These are phyloP conservation scores for Xanthoceras sorbifolium DNA, from an alignment of 345 rosid species.

Conservation along the genomic window DNA sequence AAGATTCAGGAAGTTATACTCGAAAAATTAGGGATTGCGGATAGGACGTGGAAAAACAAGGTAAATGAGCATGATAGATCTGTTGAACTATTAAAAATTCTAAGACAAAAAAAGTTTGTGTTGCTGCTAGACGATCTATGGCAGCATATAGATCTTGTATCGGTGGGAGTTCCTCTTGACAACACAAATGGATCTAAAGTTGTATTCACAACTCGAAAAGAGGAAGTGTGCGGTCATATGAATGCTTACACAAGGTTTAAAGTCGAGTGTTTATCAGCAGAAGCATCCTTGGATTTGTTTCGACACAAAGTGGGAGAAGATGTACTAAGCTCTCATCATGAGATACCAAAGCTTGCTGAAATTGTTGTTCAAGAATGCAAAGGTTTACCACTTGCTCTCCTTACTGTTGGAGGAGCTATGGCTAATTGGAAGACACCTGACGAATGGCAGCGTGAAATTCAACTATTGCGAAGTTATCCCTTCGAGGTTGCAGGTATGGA, in stretches of 20 bases:
- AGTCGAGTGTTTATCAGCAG: slow-evolving; percentile 14
- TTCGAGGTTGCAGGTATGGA: neutral
- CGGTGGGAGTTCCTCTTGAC: slow-evolving; percentile 26
- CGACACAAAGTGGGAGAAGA: slow-evolving; percentile 17
- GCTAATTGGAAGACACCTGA: neutral
- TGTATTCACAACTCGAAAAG: slow-evolving; percentile 28
- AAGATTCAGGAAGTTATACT: neutral
- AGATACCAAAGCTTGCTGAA: slow-evolving; percentile 17
- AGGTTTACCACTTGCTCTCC: slow-evolving; percentile 28
- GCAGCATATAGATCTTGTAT: neutral
- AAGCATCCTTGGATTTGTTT: slow-evolving; percentile 27
- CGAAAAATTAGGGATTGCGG: neutral
- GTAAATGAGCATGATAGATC: neutral
- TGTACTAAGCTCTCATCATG: slow-evolving; percentile 5
- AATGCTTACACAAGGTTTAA: slow-evolving; percentile 17
- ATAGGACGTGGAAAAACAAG: neutral
- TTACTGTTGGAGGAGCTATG: slow-evolving; percentile 28
- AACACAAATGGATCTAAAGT: slow-evolving; percentile 14
- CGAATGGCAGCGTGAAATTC: slow-evolving; percentile 10
- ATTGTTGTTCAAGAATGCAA: slow-evolving; percentile 18
- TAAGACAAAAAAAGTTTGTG: slow-evolving; percentile 14
- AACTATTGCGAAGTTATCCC: neutral
- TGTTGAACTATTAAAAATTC: neutral
- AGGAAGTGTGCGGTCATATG: slow-evolving; percentile 33
- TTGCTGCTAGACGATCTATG: slow-evolving; percentile 20